Base-by-base conservation (phyloP, 1,284 basidiomycete genomes). In the Ganoderma boninense region DNA sequence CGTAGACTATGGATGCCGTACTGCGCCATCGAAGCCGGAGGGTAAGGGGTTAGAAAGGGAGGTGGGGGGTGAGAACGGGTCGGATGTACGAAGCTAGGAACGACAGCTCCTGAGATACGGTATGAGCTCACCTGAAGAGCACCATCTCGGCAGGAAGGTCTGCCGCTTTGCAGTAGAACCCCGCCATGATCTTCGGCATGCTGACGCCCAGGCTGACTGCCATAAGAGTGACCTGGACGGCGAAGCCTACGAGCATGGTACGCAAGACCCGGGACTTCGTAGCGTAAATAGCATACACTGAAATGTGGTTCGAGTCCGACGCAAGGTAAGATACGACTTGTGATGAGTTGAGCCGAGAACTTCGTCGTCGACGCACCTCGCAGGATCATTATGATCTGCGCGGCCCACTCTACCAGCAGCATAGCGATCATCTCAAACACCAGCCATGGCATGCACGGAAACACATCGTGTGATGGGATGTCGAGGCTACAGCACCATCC, bases 281-380 rank as follows among this genome's bases (percentile, higher is more conserved):
- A n/a, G 71, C 72, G 59, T 81, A 81, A 26, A 81, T 72, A 20
- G 80, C 81, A 62, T 80, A 78, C 59, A 81, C 81, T 82, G 67
- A 40, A 61, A 43, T 14, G 23, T 23, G 16, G 20, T 38, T 38
- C 26, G n/a, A n/a, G n/a, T n/a, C n/a, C n/a, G n/a, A n/a, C n/a
- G 26, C 4, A 4, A 18, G 2, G 18, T 57, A 20, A 18, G 18
- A 23, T 10, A 11, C 61, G 23, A 54, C 20, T n/a, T n/a, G n/a
- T n/a, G n/a, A n/a, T n/a, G n/a, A n/a, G n/a, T n/a, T n/a, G n/a
- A n/a, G n/a, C n/a, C n/a, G 61, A 11, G 42, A 2, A 6, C 43
- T n/a, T 54, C 13, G 42, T 5, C 23, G 18, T 26, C 10, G 38
- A 70, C 80, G 62, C 63, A 82, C 80, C 74, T 67, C 80, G 76